These are phyloP conservation scores for Cladosporium sp. DNA, from an alignment of 2,329 filamentous ascomycete genomes.

Conservation along the genomic window DNA sequence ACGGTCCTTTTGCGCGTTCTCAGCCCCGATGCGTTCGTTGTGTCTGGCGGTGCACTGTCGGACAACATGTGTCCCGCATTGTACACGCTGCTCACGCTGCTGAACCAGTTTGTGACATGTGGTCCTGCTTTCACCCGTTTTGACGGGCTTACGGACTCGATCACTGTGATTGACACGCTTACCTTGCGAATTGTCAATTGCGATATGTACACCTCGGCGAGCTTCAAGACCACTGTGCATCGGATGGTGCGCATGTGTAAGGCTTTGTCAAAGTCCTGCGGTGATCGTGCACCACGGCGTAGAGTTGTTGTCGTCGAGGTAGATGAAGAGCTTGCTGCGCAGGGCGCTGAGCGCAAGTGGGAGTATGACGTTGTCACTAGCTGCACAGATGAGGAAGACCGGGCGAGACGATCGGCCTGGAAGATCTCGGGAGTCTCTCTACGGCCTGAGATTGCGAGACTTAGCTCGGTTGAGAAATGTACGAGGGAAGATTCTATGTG, in stretches of 20 bases:
- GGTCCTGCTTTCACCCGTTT: conserved; percentile 18
- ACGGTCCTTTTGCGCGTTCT: conserved; percentile 21
- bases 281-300: not conserved
- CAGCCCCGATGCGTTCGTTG: conserved; percentile 24
- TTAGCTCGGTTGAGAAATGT: not conserved
- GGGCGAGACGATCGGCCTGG: not conserved
- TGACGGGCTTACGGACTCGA: not conserved
- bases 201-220: conserved; percentile 2
- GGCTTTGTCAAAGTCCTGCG: not conserved
- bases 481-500: too few relatives aligned
- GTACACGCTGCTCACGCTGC: conserved; percentile 18
- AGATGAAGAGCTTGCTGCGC: not conserved
- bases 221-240: not conserved
- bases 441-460: not conserved
- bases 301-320: not conserved
- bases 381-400: not conserved
- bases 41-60: too few relatives aligned
- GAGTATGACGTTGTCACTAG: not conserved
- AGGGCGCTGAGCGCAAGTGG: not conserved
- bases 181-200: not conserved
- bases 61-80: conserved; percentile 2
- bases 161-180: not conserved
- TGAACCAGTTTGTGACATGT: conserved; percentile 20
- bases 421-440: not conserved
- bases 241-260: not conserved